Percentiles rank a stretch among this genome's conserved stretches.
Conservation (phyloP, 2,329 filamentous ascomycete species). For the Neurospora sp. region DNA sequence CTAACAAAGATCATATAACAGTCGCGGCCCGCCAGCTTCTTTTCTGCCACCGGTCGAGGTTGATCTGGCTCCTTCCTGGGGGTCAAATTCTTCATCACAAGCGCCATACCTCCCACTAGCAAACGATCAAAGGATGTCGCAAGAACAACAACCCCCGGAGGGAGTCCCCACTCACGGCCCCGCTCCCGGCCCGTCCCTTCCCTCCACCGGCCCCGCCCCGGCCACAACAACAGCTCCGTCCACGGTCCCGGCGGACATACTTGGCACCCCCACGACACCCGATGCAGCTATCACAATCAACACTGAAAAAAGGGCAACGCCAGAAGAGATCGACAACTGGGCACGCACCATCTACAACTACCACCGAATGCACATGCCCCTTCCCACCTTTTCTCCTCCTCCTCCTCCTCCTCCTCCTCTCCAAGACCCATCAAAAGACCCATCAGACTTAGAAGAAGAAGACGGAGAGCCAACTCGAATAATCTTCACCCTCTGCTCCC, state of each 20-base stretch:
- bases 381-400: constrained; percentile 9
- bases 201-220: not conserved
- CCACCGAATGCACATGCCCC: constrained; percentile 30
- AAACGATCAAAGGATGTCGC: not conserved
- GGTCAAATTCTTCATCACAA: not conserved
- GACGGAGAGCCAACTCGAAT: not conserved
- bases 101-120: too few species aligned
- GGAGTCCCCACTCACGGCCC: not conserved
- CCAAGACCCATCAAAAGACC: constrained; percentile 21
- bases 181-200: not conserved
- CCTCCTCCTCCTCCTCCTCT: constrained; percentile 11
- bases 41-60: not conserved
- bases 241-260: not conserved
- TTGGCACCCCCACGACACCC: not conserved
- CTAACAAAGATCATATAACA: not conserved
- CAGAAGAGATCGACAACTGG: constrained; percentile 16
- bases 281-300: not conserved
- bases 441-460: not conserved
- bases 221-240: not conserved
- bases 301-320: not conserved
- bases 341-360: constrained; percentile 33
- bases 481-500: constrained; percentile 38
- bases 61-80: not conserved
- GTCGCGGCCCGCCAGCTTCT: not conserved
- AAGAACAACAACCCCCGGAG: not conserved